These are phyloP conservation scores for Vitis cinerea DNA, from an alignment of 164 flowering plant genomes.

Conservation along the genomic window DNA sequence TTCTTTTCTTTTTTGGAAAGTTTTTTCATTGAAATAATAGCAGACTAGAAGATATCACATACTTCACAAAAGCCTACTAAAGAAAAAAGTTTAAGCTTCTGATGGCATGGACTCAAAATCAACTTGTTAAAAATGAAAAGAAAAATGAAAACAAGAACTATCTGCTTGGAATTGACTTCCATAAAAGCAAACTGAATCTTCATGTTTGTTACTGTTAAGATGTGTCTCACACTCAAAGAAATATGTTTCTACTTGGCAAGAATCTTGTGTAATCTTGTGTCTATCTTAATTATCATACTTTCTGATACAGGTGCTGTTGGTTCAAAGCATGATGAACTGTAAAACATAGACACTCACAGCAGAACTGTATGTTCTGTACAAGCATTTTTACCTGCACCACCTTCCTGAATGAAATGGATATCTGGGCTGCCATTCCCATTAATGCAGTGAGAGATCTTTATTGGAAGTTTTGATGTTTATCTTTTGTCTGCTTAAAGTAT, in stretches of 20 bases:
- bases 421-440: not conserved
- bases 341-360: not conserved
- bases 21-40: no score
- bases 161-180: no score
- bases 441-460: not conserved
- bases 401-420: not conserved
- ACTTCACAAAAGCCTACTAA: no score
- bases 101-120: no score
- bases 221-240: not conserved
- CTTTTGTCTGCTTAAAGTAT: not conserved
- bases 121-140: no score
- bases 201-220: not conserved
- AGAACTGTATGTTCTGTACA: not conserved
- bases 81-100: no score
- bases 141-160: no score
- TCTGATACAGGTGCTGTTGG: slow-evolving; percentile 21
- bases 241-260: not conserved
- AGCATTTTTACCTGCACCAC: not conserved
- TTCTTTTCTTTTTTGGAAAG: no score
- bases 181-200: no score
- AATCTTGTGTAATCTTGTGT: no score
- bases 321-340: slow-evolving; percentile 61
- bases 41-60: no score
- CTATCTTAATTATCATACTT: not conserved
- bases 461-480: not conserved